Conservation (phyloP, 306 rosid species). For the Macrotyloma uniflorum region DNA sequence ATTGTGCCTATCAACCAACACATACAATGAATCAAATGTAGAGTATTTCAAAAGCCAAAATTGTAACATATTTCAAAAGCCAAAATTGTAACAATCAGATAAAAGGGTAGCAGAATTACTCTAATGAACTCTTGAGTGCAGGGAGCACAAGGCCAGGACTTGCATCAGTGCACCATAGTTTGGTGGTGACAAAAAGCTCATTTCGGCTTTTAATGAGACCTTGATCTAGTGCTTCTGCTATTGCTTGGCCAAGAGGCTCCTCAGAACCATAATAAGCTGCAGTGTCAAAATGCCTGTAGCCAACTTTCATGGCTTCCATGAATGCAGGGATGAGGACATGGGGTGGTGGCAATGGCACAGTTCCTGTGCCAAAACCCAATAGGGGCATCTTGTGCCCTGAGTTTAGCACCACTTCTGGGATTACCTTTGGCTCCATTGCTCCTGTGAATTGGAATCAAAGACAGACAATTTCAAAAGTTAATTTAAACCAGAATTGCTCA, state of each 20-base stretch:
- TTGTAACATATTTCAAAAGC: neutral
- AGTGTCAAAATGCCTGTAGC: constrained; percentile 55
- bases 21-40: neutral
- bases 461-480: neutral
- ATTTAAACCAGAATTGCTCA: neutral
- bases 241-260: constrained; percentile 44
- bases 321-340: constrained; percentile 33
- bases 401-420: constrained; percentile 39
- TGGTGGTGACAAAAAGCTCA: constrained; percentile 61
- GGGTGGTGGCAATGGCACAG: constrained; percentile 38
- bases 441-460: neutral
- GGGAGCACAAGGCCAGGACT: constrained; percentile 53
- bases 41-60: too few relatives aligned
- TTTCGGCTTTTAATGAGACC: constrained; percentile 48
- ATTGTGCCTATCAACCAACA: neutral
- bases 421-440: constrained; percentile 29
- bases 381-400: constrained; percentile 46
- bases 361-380: constrained; percentile 45
- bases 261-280: constrained; percentile 55
- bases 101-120: constrained; percentile 21
- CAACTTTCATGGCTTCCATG: constrained; percentile 35
- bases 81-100: neutral
- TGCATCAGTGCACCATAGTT: constrained; percentile 48
- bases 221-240: constrained; percentile 35
- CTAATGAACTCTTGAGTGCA: constrained; percentile 44